phyloP scores from a whole-genome alignment of 1,139 yeast genomes.

The Taphrina flavorubra region DNA sequence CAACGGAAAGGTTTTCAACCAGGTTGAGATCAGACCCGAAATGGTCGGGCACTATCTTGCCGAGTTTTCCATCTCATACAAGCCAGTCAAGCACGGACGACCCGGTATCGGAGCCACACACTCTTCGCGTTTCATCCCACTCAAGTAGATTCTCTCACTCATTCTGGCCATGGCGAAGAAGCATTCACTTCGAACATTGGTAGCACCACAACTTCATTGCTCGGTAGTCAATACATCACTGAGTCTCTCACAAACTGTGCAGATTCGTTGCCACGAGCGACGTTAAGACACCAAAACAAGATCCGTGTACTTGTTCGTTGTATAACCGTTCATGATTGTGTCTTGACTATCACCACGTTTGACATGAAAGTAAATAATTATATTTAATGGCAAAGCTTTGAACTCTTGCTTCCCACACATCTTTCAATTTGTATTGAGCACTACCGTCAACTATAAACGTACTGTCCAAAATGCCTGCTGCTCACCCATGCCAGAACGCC shows the following conservation, averaged over 20 bases:
- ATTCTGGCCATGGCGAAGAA: not conserved
- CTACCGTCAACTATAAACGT: too few relatives aligned
- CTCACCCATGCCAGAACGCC: not conserved
- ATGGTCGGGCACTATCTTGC: conserved; percentile 99
- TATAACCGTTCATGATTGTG: too few relatives aligned
- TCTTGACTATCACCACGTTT: too few relatives aligned
- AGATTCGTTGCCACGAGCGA: conserved; percentile 31
- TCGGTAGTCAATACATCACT: conserved; percentile 15
- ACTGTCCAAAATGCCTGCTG: too few relatives aligned
- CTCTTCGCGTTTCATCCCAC: conserved; percentile 82
- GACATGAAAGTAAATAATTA: not conserved
- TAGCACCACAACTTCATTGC: not conserved
- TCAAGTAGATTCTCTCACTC: conserved; percentile 52
- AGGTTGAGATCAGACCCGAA: conserved; percentile 98
- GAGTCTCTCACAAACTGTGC: conserved; percentile 37
- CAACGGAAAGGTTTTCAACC: conserved; percentile 99
- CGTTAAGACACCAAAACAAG: conserved; percentile 25
- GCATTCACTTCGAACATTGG: not conserved
- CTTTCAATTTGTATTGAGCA: too few relatives aligned
- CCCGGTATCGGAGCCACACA: conserved; percentile 84
- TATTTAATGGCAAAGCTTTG: not conserved
- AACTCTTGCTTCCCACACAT: not conserved
- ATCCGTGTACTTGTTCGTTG: too few relatives aligned
- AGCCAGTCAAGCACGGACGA: conserved; percentile 99
- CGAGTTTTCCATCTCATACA: conserved; percentile 99